Base-by-base conservation (phyloP, 2,329 filamentous ascomycete genomes). In the Colletotrichum cordylinicola region DNA sequence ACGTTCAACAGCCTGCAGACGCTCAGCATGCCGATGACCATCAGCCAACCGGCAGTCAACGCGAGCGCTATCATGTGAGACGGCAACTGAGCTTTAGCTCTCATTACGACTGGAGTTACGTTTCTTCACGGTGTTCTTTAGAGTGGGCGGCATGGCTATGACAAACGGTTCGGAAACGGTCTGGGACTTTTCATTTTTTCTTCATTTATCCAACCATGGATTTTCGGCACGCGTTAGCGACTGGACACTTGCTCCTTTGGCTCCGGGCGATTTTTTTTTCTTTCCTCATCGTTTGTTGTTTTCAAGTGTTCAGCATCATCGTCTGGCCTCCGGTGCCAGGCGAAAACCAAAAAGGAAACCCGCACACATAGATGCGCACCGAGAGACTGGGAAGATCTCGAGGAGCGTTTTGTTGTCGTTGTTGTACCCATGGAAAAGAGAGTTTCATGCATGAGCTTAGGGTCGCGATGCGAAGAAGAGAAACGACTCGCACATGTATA, bases 11-110 rank as follows among this genome's bases (percentile, higher is more conserved):
- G 87, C 80, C 86, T 92, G 73, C 90, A 92, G 81, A 91, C 90
- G 60, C 86, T 92, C 70, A 91, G 90, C 85, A 91, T 92, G 90
- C 90, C 91, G 21, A 92, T 92, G 90, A 90, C 90, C 16, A 90
- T 92, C 79, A 92, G 90, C 84, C 88, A 90, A 70, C 89, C 90
- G 62, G 84, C 87, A 74, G 83, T 87, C 78, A 86, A 87, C 77
- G 85, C 87, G 2, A 85, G 85, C 43, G 86, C 85, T 69, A 84
- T 89, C 82, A 87, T 89, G 84, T 87, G 83, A 84, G 56, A 66
- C 67, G 71, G 66, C 70, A 43, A 61, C 31, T 31, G 74, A 70
- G 69, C 62, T 72, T 31, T 35, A 29, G 69, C 55, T 76, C 74
- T 74, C 65, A 61, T 74, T 66, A 75, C 58, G 74, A 76, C 70